Conservation (phyloP, 75 land plant genomes). For the Cryptomeria japonica region DNA sequence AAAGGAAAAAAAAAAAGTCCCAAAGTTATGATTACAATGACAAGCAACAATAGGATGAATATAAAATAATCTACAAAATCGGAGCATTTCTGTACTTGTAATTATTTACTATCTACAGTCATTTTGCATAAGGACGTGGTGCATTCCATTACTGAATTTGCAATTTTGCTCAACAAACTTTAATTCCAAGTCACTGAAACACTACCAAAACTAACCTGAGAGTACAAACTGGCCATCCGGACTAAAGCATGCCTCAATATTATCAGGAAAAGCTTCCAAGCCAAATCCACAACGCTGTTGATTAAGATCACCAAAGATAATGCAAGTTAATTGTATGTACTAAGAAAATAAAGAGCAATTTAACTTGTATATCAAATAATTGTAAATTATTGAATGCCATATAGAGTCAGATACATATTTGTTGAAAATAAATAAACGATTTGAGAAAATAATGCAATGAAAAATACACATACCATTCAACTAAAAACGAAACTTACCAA, state of each 20-base stretch:
- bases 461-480: not conserved
- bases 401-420: not conserved
- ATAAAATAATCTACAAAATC: not conserved
- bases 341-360: not conserved
- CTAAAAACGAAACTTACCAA: not conserved
- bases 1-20: not conserved
- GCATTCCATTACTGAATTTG: not conserved
- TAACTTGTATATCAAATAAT: not conserved
- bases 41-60: not conserved
- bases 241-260: slow-evolving; percentile 14
- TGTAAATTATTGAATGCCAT: not conserved
- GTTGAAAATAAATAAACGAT: not conserved
- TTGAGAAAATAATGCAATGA: not conserved
- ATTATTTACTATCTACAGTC: not conserved
- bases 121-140: not conserved
- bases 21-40: not conserved
- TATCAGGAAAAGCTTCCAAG: slow-evolving; percentile 12
- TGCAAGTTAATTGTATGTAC: not conserved
- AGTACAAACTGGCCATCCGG: slow-evolving; percentile 16
- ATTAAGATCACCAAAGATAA: not conserved
- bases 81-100: not conserved
- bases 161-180: not conserved
- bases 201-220: not conserved
- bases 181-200: not conserved
- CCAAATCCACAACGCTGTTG: not conserved